Evolutionary conservation across 192 early-diverging fungal genomes (phyloP).

Genomic region (Coemansia erecta): DNA sequence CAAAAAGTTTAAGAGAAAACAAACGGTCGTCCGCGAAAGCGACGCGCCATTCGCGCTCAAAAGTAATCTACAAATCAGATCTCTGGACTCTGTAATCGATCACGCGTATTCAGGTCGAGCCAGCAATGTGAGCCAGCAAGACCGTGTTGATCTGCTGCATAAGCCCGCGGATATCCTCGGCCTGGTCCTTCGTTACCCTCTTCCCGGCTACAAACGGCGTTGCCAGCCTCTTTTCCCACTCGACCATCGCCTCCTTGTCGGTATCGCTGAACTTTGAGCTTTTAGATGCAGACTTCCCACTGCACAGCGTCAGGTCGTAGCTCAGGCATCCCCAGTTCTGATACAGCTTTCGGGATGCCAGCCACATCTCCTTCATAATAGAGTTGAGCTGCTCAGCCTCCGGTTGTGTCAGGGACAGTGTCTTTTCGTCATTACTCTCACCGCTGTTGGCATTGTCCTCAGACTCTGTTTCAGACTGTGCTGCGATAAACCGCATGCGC

Average conservation of each 20-base stretch:
- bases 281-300: slow-evolving; percentile 8
- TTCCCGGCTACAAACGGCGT: slow-evolving; percentile 16
- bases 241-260: slow-evolving; percentile 20
- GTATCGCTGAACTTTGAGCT: slow-evolving; percentile 16
- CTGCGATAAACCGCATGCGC: slow-evolving; percentile 32
- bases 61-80: no score
- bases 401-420: slow-evolving; percentile 12
- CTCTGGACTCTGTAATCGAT: no score
- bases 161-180: slow-evolving; percentile 24
- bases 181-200: slow-evolving; percentile 19
- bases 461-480: slow-evolving; percentile 8
- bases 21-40: neutral
- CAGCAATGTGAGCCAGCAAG: no score
- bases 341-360: slow-evolving; percentile 40
- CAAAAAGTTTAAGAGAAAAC: neutral
- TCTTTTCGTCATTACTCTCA: neutral
- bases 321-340: slow-evolving; percentile 39
- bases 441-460: slow-evolving; percentile 2
- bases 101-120: no score
- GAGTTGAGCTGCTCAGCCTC: slow-evolving; percentile 43
- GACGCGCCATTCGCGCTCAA: no score
- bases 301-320: slow-evolving; percentile 45
- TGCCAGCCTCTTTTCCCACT: slow-evolving; percentile 30
- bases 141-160: slow-evolving; percentile 18
- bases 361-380: slow-evolving; percentile 31